These are phyloP conservation scores for Talaromyces sp. DNA, from an alignment of 2,329 filamentous ascomycete species.

Conservation along the genomic window DNA sequence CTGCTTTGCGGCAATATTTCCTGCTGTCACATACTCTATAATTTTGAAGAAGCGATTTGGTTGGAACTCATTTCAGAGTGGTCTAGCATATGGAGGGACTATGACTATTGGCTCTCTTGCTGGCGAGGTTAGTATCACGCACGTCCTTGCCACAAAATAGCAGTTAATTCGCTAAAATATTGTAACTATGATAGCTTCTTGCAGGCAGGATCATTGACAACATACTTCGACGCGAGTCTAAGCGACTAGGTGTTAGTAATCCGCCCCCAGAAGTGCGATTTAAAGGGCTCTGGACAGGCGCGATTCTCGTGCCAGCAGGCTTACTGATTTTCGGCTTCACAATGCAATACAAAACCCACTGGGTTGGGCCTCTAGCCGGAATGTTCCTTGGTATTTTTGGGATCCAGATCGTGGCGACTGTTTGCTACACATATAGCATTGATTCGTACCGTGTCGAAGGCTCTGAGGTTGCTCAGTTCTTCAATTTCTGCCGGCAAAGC, in stretches of 20 bases:
- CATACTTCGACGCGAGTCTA: background rate
- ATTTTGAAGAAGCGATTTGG: conserved; percentile 24
- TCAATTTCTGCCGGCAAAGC: conserved; percentile 4
- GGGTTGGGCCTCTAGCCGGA: conserved; percentile 1
- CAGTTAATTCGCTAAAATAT: background rate
- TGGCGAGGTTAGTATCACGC: background rate
- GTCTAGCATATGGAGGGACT: conserved; percentile 24
- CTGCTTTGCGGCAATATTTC: conserved; percentile 26
- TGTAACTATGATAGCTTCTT: background rate
- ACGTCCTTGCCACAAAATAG: background rate
- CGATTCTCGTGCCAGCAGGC: background rate
- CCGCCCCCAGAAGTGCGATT: conserved; percentile 4
- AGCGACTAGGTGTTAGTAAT: background rate
- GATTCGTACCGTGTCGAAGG: conserved; percentile 2
- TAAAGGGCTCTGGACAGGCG: conserved; percentile 3
- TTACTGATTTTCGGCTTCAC: conserved; percentile 4
- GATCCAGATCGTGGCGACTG: conserved; percentile 10
- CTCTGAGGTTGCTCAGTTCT: conserved; percentile 5
- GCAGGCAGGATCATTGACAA: background rate
- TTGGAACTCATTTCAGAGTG: conserved; percentile 25
- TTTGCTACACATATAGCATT: conserved; percentile 11
- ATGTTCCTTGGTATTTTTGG: conserved; percentile 5
- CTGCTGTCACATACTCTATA: conserved; percentile 26
- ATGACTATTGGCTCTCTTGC: conserved; percentile 6
- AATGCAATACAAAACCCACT: conserved; percentile 5